These are phyloP conservation scores for Penicillium goetzii DNA, from an alignment of 495 filamentous ascomycete genomes.

Conservation along the genomic window DNA sequence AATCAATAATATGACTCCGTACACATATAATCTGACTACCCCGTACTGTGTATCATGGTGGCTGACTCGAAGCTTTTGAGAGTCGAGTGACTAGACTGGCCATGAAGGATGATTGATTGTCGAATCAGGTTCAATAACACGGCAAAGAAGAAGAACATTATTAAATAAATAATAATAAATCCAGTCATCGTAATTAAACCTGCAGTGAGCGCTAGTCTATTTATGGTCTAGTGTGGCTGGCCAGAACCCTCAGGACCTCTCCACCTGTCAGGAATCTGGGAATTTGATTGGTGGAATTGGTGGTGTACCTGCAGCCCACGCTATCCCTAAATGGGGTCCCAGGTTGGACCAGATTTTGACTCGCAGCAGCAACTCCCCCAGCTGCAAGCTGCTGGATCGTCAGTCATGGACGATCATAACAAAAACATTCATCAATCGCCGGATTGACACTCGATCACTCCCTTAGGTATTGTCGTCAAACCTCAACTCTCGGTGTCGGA, in stretches of 20 bases:
- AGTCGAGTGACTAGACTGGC: neutral
- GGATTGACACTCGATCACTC: neutral
- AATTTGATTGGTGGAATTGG: slow-evolving; percentile 11
- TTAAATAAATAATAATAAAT: neutral
- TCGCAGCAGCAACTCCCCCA: neutral
- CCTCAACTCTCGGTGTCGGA: too few species aligned
- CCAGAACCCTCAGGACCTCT: slow-evolving; percentile 5
- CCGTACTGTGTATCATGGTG: neutral
- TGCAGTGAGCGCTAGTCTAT: slow-evolving; percentile 12
- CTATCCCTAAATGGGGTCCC: slow-evolving; percentile 8
- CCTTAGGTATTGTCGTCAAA: neutral
- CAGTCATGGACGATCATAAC: slow-evolving; percentile 10
- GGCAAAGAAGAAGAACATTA: neutral
- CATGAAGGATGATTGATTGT: neutral
- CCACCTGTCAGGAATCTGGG: slow-evolving; percentile 15
- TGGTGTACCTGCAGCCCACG: slow-evolving; percentile 28
- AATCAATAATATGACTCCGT: neutral
- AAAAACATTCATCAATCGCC: neutral
- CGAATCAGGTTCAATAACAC: neutral
- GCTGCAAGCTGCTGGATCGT: neutral
- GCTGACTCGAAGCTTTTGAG: too few species aligned
- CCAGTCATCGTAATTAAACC: slow-evolving; percentile 14
- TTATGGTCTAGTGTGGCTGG: slow-evolving; percentile 3
- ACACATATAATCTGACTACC: neutral
- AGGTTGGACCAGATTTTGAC: neutral